phyloP scores from a whole-genome alignment of 768 basidiomycete species.

The Leccinellum luteum region DNA sequence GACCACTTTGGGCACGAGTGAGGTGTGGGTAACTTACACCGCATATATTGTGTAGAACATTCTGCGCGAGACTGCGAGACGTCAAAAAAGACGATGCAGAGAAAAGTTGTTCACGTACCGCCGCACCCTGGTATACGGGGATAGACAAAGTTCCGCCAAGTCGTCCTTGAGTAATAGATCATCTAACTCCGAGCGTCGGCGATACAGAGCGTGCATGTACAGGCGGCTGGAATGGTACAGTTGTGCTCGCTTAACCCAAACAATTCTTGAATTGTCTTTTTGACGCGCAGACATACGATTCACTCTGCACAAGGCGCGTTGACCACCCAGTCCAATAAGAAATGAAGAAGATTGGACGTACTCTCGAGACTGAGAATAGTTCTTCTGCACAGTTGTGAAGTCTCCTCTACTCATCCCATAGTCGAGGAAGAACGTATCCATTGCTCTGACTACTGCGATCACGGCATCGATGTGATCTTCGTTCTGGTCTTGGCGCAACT shows the following conservation, averaged over 20 bases:
- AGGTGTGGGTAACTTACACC: constrained; percentile 44
- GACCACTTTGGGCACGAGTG: constrained; percentile 8
- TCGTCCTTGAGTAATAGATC: constrained; percentile 61
- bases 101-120: constrained; percentile 44
- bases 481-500: constrained; percentile 57
- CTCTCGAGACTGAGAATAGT: constrained; percentile 32
- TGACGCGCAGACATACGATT: constrained; percentile 70
- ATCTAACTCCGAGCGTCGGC: constrained; percentile 70
- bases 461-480: constrained; percentile 89
- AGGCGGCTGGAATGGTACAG: constrained; percentile 73
- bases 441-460: constrained; percentile 64
- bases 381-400: constrained; percentile 60
- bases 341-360: constrained; percentile 7
- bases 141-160: constrained; percentile 71
- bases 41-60: constrained; percentile 59
- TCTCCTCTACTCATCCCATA: constrained; percentile 62
- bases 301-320: constrained; percentile 37
- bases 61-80: constrained; percentile 59
- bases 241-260: constrained; percentile 76
- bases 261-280: constrained; percentile 70
- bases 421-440: constrained; percentile 72
- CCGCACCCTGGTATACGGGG: constrained; percentile 74
- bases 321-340: background rate
- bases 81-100: constrained; percentile 1
- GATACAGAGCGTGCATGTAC: constrained; percentile 75